Conservation (phyloP, 2,329 filamentous ascomycete species). For the Didymella sp. region DNA sequence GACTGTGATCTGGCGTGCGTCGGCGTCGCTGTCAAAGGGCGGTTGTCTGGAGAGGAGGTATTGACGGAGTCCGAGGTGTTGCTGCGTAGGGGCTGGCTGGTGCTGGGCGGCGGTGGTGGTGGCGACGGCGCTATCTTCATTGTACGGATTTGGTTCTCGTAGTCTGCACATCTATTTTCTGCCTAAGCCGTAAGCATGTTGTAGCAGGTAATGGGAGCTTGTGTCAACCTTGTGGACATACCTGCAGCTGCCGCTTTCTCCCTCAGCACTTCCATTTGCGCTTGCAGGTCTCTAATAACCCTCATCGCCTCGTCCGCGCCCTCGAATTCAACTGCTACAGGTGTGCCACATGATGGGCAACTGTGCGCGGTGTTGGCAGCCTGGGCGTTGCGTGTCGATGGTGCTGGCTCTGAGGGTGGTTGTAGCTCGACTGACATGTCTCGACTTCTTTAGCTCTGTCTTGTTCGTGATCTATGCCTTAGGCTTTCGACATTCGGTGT, state of each 20-base stretch:
- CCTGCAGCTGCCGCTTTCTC: conserved; percentile 71
- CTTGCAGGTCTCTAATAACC: conserved; percentile 65
- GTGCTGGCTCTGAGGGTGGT: conserved; percentile 2
- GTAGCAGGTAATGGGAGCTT: not conserved
- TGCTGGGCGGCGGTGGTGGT: conserved; percentile 12
- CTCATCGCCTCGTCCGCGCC: conserved; percentile 31
- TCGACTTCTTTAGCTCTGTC: not conserved
- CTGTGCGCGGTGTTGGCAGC: conserved; percentile 24
- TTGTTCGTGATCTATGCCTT: not conserved
- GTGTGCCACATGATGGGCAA: conserved; percentile 44
- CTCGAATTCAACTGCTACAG: conserved; percentile 21
- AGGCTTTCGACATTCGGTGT: not conserved
- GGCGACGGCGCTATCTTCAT: conserved; percentile 47
- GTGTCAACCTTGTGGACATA: conserved; percentile 42
- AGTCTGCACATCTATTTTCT: conserved; percentile 71
- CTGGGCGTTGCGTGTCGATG: conserved; percentile 4
- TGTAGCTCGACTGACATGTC: conserved; percentile 15
- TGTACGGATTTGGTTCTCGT: conserved; percentile 76
- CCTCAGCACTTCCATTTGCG: conserved; percentile 73
- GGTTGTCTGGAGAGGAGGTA: conserved; percentile 33
- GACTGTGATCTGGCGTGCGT: conserved; percentile 39
- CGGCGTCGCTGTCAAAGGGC: conserved; percentile 41
- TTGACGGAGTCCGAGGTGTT: conserved; percentile 32
- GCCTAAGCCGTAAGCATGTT: conserved; percentile 15
- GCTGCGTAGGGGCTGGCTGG: conserved; percentile 25